Percentiles rank a stretch among this genome's conserved stretches.
phyloP scores from a whole-genome alignment of 495 filamentous ascomycete species.

The Penicillium manginii region DNA sequence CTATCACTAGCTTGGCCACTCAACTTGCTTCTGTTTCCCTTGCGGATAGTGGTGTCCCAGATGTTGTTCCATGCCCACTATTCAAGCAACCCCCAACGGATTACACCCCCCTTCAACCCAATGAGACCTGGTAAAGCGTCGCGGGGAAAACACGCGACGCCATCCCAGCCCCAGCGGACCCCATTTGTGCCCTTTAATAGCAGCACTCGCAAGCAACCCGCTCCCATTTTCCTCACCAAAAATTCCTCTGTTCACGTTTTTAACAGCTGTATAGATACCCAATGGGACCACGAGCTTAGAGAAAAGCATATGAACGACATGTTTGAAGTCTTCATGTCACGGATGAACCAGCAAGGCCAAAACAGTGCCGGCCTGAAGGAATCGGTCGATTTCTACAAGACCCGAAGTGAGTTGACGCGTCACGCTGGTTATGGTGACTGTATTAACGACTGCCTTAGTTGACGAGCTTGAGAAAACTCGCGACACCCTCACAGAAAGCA shows the following conservation, averaged over 20 bases:
- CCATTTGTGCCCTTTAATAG: constrained; percentile 14
- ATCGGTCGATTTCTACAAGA: constrained; percentile 69
- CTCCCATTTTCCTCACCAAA: constrained; percentile 65
- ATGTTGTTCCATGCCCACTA: neutral
- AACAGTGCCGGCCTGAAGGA: constrained; percentile 69
- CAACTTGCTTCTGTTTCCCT: neutral
- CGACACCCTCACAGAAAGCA: constrained; percentile 58
- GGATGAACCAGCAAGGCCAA: constrained; percentile 62
- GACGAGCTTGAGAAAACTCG: constrained; percentile 65
- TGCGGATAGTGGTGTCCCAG: neutral
- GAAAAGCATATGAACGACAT: constrained; percentile 68
- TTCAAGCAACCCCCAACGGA: neutral
- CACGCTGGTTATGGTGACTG: neutral
- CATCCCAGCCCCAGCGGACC: constrained; percentile 7
- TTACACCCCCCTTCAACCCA: neutral
- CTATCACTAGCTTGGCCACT: neutral
- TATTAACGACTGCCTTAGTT: constrained; percentile 50
- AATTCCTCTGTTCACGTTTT: constrained; percentile 63
- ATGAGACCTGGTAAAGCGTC: neutral
- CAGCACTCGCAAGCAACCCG: constrained; percentile 30
- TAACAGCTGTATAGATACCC: constrained; percentile 53
- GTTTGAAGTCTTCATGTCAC: constrained; percentile 60
- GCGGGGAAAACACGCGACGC: constrained; percentile 10
- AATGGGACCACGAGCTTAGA: constrained; percentile 71
- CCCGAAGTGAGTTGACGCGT: constrained; percentile 60